phyloP scores from a whole-genome alignment of 2,329 filamentous ascomycete genomes.

The Fusarium chlamydosporum region DNA sequence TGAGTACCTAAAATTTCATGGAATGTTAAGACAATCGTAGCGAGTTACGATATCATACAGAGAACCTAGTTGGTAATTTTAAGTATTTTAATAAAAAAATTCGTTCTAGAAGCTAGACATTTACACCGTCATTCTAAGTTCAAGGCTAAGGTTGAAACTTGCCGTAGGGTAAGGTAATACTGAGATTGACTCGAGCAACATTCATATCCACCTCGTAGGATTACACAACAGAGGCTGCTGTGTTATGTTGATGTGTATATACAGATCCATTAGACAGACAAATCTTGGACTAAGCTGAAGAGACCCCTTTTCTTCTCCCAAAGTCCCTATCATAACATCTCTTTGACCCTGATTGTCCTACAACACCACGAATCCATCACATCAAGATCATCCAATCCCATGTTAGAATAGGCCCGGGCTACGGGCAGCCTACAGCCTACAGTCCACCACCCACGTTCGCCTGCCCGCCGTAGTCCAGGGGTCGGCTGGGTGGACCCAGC shows the following conservation, averaged over 20 bases:
- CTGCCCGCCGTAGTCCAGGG: constrained; percentile 24
- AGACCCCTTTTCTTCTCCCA: constrained; percentile 10
- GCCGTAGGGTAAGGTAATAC: constrained; percentile 5
- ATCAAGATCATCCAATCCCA: constrained; percentile 29
- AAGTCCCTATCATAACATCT: constrained; percentile 16
- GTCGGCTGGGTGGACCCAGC: constrained; percentile 22
- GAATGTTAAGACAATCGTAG: constrained; percentile 15
- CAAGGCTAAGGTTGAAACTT: constrained; percentile 1
- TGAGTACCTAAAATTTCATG: constrained; percentile 24
- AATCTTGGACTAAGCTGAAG: not conserved
- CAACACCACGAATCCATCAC: constrained; percentile 18
- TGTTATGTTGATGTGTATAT: too few relatives aligned
- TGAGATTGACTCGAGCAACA: constrained; percentile 16
- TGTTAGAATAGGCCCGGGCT: constrained; percentile 11
- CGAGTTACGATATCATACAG: not conserved
- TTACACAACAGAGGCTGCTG: not conserved
- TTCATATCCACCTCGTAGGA: not conserved
- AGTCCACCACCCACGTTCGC: constrained; percentile 9
- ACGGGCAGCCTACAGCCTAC: not conserved
- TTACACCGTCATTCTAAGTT: not conserved
- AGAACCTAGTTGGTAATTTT: not conserved
- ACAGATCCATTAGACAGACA: not conserved
- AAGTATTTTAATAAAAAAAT: too few relatives aligned
- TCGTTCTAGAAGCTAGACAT: not conserved
- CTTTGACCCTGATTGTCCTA: constrained; percentile 22